phyloP scores from a whole-genome alignment of 805 yeast species.

The Wickerhamiella australiensis region DNA sequence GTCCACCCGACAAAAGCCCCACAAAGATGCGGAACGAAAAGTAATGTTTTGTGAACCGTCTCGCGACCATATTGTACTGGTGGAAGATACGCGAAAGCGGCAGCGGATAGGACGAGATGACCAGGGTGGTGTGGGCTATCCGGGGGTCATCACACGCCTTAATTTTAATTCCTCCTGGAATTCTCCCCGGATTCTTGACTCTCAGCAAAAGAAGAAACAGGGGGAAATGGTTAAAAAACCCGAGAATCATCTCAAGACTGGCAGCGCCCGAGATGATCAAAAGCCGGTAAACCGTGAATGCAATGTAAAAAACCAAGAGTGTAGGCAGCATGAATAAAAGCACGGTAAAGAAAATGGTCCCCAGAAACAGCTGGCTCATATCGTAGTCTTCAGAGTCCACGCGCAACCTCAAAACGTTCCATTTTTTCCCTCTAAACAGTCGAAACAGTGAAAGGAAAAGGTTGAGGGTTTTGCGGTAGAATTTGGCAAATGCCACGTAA shows the following conservation, averaged over 20 bases:
- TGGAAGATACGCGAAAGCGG: conserved; percentile 35
- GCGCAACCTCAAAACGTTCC: conserved; percentile 70
- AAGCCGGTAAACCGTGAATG: conserved; percentile 53
- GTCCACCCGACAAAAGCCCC: conserved; percentile 37
- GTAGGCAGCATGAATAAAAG: conserved; percentile 75
- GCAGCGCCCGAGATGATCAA: conserved; percentile 39
- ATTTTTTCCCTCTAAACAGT: conserved; percentile 79
- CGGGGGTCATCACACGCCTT: conserved; percentile 2
- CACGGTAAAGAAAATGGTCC: conserved; percentile 77
- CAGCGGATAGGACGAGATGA: conserved; percentile 37
- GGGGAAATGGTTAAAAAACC: conserved; percentile 73
- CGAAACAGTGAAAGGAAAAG: conserved; percentile 64
- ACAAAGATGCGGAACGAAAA: conserved; percentile 33
- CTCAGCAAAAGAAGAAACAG: conserved; percentile 69
- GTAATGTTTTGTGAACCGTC: conserved; percentile 34
- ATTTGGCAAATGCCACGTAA: conserved; percentile 63
- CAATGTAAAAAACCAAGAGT: conserved; percentile 65
- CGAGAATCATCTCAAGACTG: conserved; percentile 44
- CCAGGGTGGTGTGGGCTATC: not conserved
- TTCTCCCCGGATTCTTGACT: conserved; percentile 60
- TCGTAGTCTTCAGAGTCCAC: conserved; percentile 77
- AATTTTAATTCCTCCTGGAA: conserved; percentile 48
- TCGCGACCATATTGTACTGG: conserved; percentile 35
- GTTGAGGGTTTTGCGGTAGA: conserved; percentile 63
- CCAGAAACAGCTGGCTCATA: conserved; percentile 74